Base-by-base conservation (phyloP, 2,329 filamentous ascomycete species). In the Dactylellina drechsleri region DNA sequence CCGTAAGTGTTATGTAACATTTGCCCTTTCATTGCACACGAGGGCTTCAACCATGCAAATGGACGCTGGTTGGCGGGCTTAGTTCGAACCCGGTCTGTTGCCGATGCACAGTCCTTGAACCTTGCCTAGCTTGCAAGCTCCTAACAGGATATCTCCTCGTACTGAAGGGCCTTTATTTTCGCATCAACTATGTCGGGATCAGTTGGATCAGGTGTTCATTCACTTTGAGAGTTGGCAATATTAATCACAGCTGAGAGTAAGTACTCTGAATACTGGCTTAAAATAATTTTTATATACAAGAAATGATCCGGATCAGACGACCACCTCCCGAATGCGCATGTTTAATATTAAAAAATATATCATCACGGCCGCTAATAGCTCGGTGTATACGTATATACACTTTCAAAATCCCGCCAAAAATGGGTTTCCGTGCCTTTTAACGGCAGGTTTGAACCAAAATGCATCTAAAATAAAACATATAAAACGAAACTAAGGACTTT, bases 1-100 rank as follows among this genome's bases (percentile, higher is more conserved):
- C 66, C 66, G 66, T 70, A 70, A 70, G 45, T 40, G 66, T 70
- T 70, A 70, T 70, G 66, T 70, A 70, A 70, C 56, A 60, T 36
- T 36, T 50, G 26, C 26, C 53, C 20, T 60, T 57, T 36, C 54
- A 40, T 36, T 56, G 28, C 49, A 36, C 31, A 36, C 31, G 31
- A 36, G 31, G 31, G 10, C 31, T 36, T 36, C 31, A 36, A 36
- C 31, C 31, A 36, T 36, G 31, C 31, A 36, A 36, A 7, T 36
- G 23, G 4, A 36, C 10, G 31, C 31, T 36, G 31, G 31, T 36
- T 36, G 31, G 31, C 31, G 31, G 31, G 31, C 31, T 36, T 36
- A 10, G 31, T 36, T 36, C 60, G 60, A 64, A 31, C 60, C 60
- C 61, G 61, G 61, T 40, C 20, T 65, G 61, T 65, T 36, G 61